Evolutionary conservation across 2,329 filamentous ascomycete species (phyloP).

Genomic region (Diaporthe humulicola): DNA sequence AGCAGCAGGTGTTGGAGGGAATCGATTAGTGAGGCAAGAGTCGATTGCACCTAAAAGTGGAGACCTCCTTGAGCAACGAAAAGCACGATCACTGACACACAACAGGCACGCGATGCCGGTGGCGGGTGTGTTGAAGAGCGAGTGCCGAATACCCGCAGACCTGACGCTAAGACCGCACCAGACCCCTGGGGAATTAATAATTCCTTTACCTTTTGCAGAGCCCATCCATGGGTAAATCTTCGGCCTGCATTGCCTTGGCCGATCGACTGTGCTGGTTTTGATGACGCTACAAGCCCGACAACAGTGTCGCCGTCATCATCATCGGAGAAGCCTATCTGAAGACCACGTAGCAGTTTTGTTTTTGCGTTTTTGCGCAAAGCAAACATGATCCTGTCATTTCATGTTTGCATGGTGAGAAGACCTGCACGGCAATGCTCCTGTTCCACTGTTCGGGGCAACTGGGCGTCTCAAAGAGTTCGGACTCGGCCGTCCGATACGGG

Average conservation of each 20-base stretch:
- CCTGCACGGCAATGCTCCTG: not conserved
- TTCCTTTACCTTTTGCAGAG: not conserved
- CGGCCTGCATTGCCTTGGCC: slow-evolving; percentile 11
- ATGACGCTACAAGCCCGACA: slow-evolving; percentile 17
- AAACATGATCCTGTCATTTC: not conserved
- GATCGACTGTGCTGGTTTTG: not conserved
- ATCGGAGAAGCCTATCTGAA: slow-evolving; percentile 16
- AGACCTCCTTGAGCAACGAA: slow-evolving; percentile 2
- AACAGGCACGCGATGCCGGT: slow-evolving; percentile 22
- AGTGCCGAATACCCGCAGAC: slow-evolving; percentile 22
- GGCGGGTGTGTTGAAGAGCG: slow-evolving; percentile 1
- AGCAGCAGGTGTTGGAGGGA: not conserved
- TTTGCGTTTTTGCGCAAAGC: not conserved
- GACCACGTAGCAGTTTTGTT: not conserved
- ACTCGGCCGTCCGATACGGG: not conserved
- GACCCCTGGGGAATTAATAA: slow-evolving; percentile 13
- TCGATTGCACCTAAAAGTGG: slow-evolving; percentile 29
- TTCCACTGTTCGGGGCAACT: not conserved
- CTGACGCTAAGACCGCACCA: slow-evolving; percentile 10
- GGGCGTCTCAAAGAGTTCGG: slow-evolving; percentile 5
- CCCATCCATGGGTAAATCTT: not conserved
- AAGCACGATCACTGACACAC: not conserved
- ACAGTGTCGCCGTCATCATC: slow-evolving; percentile 15
- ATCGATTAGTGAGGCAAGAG: slow-evolving; percentile 14
- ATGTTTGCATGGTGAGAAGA: not conserved